Base-by-base conservation (phyloP, 2,329 filamentous ascomycete genomes). In the Epichloe uncinata region DNA sequence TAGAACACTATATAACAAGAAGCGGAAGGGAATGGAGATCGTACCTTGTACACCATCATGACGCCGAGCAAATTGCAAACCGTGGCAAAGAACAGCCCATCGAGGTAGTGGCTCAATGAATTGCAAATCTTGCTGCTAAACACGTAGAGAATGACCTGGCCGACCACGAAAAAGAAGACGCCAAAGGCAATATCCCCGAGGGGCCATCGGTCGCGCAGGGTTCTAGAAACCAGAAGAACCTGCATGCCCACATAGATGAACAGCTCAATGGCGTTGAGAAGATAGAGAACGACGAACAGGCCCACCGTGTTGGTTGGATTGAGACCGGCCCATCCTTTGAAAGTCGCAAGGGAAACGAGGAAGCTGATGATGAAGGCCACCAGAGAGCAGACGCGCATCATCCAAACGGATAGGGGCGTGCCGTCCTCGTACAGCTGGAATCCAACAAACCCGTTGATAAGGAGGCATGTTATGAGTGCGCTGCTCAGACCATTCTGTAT, bases 21-120 rank as follows among this genome's bases (percentile, higher is more conserved):
- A 33, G 26, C 9, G 26, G n/a, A 30, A 43, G 15, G 4, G 22
- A 12, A 56, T 50, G 26, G 45, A 51, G 13, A 41, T 60, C 69
- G 48, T 69, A 77, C 88, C 84, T 98, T 98, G 78, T 98, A 98
- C 37, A 98, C 83, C 93, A 97, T 98, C 93, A 98, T 98, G 53
- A 98, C 91, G 12, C 83, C 88, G 42, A 98, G 73, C 42, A 98
- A 70, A 63, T 98, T 98, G 73, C 89, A 93, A 50, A 91, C 82
- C 0, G 91, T 96, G 4, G 89, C 87, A 62, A 98, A 90, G 71
- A 97, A 95, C 45, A 97, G 70, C 0, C 91, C 91, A 62, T 98
- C 93, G 45, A 98, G 70, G 64, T 97, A 98, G 67, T 98, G 93
- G 67, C 87, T 82, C 38, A 90, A 81, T 44, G 80, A 79, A 47